Conservation (phyloP, 2,329 filamentous ascomycete species). For the Paracoccidioides brasiliensis region DNA sequence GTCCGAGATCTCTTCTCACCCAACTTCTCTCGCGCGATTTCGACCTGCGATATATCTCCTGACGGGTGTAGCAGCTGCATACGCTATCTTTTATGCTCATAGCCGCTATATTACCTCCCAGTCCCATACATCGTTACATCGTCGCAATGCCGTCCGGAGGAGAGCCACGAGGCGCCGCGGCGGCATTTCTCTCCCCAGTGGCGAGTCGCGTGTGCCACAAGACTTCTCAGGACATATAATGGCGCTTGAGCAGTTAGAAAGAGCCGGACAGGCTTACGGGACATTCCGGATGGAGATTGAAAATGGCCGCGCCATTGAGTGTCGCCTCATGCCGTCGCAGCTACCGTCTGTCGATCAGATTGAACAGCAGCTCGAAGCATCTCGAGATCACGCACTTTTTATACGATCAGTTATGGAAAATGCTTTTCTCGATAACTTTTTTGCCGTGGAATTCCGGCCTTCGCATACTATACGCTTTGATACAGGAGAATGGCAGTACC, state of each 20-base stretch:
- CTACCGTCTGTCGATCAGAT: slow-evolving; percentile 30
- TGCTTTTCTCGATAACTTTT: slow-evolving; percentile 31
- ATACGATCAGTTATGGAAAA: slow-evolving; percentile 34
- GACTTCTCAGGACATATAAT: slow-evolving; percentile 20
- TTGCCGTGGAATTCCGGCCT: slow-evolving; percentile 29
- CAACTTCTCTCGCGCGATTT: slow-evolving; percentile 25
- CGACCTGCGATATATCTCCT: slow-evolving; percentile 30
- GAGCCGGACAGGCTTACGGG: slow-evolving; percentile 30
- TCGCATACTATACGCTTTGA: slow-evolving; percentile 22
- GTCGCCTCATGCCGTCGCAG: slow-evolving; percentile 30
- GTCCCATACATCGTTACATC: slow-evolving; percentile 21
- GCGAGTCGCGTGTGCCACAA: slow-evolving; percentile 3
- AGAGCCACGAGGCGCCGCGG: slow-evolving; percentile 10
- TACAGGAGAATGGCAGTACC: slow-evolving; percentile 24
- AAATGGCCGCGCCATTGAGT: slow-evolving; percentile 29
- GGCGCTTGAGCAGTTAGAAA: slow-evolving; percentile 28
- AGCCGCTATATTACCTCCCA: slow-evolving; percentile 19
- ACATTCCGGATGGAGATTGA: slow-evolving; percentile 32
- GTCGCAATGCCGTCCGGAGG: slow-evolving; percentile 29
- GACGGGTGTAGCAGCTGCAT: slow-evolving; percentile 29
- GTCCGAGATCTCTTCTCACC: slow-evolving; percentile 19
- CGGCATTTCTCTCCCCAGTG: slow-evolving; percentile 9
- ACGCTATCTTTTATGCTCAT: slow-evolving; percentile 29
- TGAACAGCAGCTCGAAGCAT: slow-evolving; percentile 29
- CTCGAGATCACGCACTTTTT: slow-evolving; percentile 25